Evolutionary conservation across 2,329 filamentous ascomycete genomes (phyloP).

Genomic region (Curvularia verruculosa): DNA sequence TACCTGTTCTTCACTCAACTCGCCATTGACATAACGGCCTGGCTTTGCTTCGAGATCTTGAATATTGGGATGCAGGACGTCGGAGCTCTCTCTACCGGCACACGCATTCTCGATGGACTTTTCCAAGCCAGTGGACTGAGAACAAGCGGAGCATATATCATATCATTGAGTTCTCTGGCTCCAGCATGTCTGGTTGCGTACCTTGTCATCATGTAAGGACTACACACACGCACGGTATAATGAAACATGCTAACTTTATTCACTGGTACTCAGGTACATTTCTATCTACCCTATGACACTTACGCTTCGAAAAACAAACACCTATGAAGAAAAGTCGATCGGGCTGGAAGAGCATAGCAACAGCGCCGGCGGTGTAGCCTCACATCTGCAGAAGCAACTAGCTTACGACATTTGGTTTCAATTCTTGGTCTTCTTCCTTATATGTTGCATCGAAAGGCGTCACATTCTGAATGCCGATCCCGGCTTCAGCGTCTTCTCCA

Average conservation of each 20-base stretch:
- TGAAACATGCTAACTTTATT: not conserved
- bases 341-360: slow-evolving; percentile 58
- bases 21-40: slow-evolving; percentile 66
- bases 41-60: slow-evolving; percentile 69
- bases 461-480: slow-evolving; percentile 55
- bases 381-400: slow-evolving; percentile 68
- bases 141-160: slow-evolving; percentile 70
- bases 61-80: slow-evolving; percentile 67
- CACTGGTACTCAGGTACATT: slow-evolving; percentile 51
- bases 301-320: slow-evolving; percentile 71
- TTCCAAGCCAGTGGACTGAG: slow-evolving; percentile 68
- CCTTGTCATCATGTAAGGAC: slow-evolving; percentile 66
- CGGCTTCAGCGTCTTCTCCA: slow-evolving; percentile 37
- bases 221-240: not conserved
- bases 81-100: slow-evolving; percentile 58
- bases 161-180: slow-evolving; percentile 61
- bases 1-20: slow-evolving; percentile 68
- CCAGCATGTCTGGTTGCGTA: slow-evolving; percentile 67
- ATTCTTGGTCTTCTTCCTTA: slow-evolving; percentile 64
- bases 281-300: slow-evolving; percentile 68
- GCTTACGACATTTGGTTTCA: slow-evolving; percentile 72
- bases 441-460: slow-evolving; percentile 64
- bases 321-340: slow-evolving; percentile 72
- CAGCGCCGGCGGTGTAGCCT: slow-evolving; percentile 26
- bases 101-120: slow-evolving; percentile 66